Evolutionary conservation across 164 flowering plant genomes (phyloP), one percentile per base, ranked within the genome.

Genomic region (Kalanchoe fedtschenkoi): DNA sequence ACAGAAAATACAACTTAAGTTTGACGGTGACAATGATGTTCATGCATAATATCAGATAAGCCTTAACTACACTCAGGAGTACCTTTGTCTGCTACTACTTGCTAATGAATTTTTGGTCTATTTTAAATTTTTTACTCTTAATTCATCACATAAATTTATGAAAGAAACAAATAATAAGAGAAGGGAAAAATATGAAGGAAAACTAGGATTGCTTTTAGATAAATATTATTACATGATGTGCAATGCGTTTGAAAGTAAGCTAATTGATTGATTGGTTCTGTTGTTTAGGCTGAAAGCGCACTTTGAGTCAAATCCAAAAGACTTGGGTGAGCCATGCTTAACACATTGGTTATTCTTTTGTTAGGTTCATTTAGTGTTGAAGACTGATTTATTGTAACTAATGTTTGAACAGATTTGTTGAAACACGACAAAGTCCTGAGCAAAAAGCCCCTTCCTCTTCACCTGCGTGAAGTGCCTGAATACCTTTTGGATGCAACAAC

Each of bases 371-470:
- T 26, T 62, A 61, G 34, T 29, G 19, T 26, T 24, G 9, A 32
- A 21, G 43, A 10, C 42, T 42, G 26, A 5, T 28, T 21, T 46
- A 28, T 34, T 34, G 64, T 39, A n/a, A 30, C 64, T 32, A 56
- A 55, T 46, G 8, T 67, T 61, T 70, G 64, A 47, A 64, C 82
- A 93, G 99, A 91, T 78, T 73, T 95, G 26, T 77, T 95, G 80
- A 91, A 87, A 70, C 99, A 91, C 66, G 99, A 91, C 80, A 91
- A 88, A 70, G 71, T 71, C 47, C 72, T 90, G 57, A 89, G 93
- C 77, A 91, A 87, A 81, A 84, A 87, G 68, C 76, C 78, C 14
- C 81, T 86, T 34, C 84, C 99, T 32, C 37, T 76, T 34, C 96
- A 91, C 63, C 76, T 95, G 35, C 78, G 83, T 30, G 77, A 78